Conservation (phyloP, 176 grass and related monocot genomes). For the Aegilops umbellulata region DNA sequence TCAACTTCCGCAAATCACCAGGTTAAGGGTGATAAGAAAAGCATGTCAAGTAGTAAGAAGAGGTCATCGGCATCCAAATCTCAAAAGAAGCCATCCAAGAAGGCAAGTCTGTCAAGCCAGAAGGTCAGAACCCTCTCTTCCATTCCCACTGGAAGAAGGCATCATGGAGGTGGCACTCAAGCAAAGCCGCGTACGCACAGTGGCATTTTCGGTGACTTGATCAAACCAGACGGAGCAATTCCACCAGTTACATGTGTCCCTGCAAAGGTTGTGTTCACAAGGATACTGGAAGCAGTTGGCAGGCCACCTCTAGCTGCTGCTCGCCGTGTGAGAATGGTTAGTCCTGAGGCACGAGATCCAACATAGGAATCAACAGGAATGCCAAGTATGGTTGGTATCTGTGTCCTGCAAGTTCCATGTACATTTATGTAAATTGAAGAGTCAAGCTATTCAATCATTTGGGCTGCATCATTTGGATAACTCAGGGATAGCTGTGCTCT, state of each 20-base stretch:
- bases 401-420: constrained; percentile 33
- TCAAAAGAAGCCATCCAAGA: constrained; percentile 77
- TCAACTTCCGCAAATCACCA: constrained; percentile 39
- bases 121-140: constrained; percentile 69
- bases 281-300: constrained; percentile 91
- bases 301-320: constrained; percentile 47
- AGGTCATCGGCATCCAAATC: constrained; percentile 40
- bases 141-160: constrained; percentile 54
- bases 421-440: constrained; percentile 58
- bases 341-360: constrained; percentile 48
- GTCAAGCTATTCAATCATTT: constrained; percentile 46
- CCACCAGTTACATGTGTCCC: constrained; percentile 90
- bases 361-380: constrained; percentile 33
- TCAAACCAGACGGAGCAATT: constrained; percentile 58
- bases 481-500: constrained; percentile 31
- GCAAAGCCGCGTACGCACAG: constrained; percentile 41
- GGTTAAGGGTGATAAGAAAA: constrained; percentile 46
- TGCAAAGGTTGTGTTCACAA: constrained; percentile 87
- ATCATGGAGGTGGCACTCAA: constrained; percentile 31
- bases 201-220: constrained; percentile 64
- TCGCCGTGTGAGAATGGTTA: constrained; percentile 63
- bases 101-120: constrained; percentile 53
- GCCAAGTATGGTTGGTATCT: constrained; percentile 12
- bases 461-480: constrained; percentile 42
- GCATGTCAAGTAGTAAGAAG: constrained; percentile 16